Evolutionary conservation across 306 rosid species (phyloP).

Genomic region (Dryas drummondii): DNA sequence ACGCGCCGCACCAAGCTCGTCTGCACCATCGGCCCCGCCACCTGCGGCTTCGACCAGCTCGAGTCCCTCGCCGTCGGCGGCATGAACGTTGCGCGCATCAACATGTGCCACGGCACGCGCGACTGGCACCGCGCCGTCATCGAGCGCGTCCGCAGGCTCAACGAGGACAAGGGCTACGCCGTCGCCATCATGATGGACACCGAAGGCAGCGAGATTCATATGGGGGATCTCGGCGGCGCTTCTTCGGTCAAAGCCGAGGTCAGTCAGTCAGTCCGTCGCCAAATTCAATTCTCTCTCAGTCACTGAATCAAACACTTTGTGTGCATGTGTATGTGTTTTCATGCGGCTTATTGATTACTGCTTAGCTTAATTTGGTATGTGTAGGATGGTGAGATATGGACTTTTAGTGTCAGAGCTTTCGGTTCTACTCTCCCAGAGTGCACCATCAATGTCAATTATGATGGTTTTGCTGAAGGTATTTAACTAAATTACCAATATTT

Average conservation of each 20-base stretch:
- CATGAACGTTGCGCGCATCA: conserved; percentile 90
- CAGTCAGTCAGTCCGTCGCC: too few species aligned
- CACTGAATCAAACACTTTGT: neutral
- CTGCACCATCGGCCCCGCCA: conserved; percentile 91
- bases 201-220: conserved; percentile 97
- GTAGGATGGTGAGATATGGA: conserved; percentile 96
- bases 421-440: conserved; percentile 74
- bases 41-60: conserved; percentile 78
- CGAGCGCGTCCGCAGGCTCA: conserved; percentile 69
- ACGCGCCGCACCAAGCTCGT: conserved; percentile 81
- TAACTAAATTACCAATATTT: neutral
- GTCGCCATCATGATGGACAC: conserved; percentile 99
- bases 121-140: conserved; percentile 86
- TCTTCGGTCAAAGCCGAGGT: conserved; percentile 95
- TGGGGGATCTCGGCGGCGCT: conserved; percentile 96
- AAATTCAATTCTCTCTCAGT: neutral
- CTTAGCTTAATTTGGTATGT: neutral
- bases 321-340: neutral
- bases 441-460: conserved; percentile 85
- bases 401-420: conserved; percentile 91
- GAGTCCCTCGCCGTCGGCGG: conserved; percentile 95
- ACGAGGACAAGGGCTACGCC: conserved; percentile 85
- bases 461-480: conserved; percentile 91
- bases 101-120: conserved; percentile 95
- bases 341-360: neutral